These are phyloP conservation scores for Avena insularis DNA, from an alignment of 176 grass and related monocot species.

Conservation along the genomic window DNA sequence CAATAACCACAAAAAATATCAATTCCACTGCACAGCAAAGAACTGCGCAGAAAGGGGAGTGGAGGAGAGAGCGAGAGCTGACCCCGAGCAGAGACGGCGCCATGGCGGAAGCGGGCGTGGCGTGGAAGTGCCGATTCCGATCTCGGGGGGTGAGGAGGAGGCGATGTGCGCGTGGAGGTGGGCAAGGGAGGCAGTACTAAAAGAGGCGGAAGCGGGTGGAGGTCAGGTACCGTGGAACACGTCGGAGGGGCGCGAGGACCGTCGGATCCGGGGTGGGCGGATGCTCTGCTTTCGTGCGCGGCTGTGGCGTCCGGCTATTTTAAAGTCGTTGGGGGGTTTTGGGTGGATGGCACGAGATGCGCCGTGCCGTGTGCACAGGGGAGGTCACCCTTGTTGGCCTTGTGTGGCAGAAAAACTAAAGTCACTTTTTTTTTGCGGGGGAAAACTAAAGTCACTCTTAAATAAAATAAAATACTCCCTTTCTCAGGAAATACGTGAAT, in stretches of 20 bases:
- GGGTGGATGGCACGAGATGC: neutral
- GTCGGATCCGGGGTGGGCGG: slow-evolving; percentile 30
- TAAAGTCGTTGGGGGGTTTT: neutral
- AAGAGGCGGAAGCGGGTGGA: neutral
- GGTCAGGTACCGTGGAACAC: neutral
- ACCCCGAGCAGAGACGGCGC: slow-evolving; percentile 61
- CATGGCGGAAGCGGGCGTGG: slow-evolving; percentile 30
- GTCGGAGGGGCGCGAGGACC: neutral
- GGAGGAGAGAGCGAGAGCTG: neutral
- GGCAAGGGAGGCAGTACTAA: slow-evolving; percentile 11
- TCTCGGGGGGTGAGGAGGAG: slow-evolving; percentile 25
- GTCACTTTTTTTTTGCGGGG: neutral
- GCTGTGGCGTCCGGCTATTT: neutral
- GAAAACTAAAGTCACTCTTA: neutral
- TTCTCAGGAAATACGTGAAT: no score
- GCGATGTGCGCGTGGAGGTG: slow-evolving; percentile 20
- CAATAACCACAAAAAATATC: slow-evolving; percentile 1
- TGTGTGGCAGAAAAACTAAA: neutral
- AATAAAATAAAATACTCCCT: no score
- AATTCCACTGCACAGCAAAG: neutral
- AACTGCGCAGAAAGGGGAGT: neutral
- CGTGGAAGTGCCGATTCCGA: slow-evolving; percentile 35
- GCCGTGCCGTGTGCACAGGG: neutral
- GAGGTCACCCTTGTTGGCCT: neutral
- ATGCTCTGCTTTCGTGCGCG: neutral